A percentile compares a stretch with the other conserved stretches of the same genome.
These are phyloP conservation scores for Ogataea paradorogensis DNA, from an alignment of 805 yeast genomes.

Conservation along the genomic window DNA sequence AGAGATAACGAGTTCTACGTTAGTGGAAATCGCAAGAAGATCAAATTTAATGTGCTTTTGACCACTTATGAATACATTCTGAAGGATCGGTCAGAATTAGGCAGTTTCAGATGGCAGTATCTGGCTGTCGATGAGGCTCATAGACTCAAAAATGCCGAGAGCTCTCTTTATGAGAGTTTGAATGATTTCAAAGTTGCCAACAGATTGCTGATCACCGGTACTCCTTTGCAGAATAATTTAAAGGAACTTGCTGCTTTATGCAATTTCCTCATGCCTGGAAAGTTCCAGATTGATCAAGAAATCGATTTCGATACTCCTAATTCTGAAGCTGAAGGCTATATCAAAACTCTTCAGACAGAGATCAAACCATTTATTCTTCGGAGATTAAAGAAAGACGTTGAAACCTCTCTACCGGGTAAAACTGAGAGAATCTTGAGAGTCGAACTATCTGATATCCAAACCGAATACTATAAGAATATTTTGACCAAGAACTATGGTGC, in stretches of 20 bases:
- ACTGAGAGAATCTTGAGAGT: conserved; percentile 94
- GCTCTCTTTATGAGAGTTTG: conserved; percentile 87
- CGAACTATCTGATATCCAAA: conserved; percentile 91
- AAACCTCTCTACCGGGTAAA: conserved; percentile 92
- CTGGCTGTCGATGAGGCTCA: conserved; percentile 99
- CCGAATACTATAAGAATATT: conserved; percentile 91
- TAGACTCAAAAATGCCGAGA: conserved; percentile 89
- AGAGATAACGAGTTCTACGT: conserved; percentile 81
- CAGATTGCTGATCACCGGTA: conserved; percentile 90
- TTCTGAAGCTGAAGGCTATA: conserved; percentile 82
- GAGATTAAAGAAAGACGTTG: conserved; percentile 94
- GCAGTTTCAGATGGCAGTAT: conserved; percentile 88
- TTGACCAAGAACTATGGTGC: conserved; percentile 91
- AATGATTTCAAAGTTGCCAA: conserved; percentile 79
- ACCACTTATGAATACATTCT: conserved; percentile 96
- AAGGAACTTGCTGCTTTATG: conserved; percentile 94
- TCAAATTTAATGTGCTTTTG: conserved; percentile 85
- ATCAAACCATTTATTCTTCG: conserved; percentile 91
- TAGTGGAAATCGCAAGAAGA: conserved; percentile 56
- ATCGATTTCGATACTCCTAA: conserved; percentile 91
- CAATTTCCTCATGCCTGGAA: conserved; percentile 95
- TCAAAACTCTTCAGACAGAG: conserved; percentile 76
- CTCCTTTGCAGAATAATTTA: conserved; percentile 94
- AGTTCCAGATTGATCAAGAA: conserved; percentile 84
- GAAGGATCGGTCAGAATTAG: conserved; percentile 80